Percentiles rank a stretch among this genome's conserved stretches.
These are phyloP conservation scores for Salix exigua DNA, from an alignment of 345 rosid genomes.

Conservation along the genomic window DNA sequence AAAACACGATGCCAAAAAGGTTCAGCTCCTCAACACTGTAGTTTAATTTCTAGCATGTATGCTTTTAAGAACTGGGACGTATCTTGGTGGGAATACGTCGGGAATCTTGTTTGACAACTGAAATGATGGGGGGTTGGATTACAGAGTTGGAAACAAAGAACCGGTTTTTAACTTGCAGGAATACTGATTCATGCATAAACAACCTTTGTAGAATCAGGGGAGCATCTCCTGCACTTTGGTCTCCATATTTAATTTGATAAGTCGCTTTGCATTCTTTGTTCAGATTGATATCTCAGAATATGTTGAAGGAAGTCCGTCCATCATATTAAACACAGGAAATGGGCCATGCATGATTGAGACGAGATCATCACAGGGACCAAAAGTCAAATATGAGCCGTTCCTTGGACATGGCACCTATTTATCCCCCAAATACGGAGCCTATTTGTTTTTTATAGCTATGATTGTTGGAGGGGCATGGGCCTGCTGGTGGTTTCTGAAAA, in stretches of 20 bases:
- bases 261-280: not conserved
- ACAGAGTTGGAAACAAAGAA: not conserved
- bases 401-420: not conserved
- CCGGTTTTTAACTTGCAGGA: not conserved
- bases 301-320: conserved; percentile 21
- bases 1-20: conserved; percentile 25
- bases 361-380: not conserved
- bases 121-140: not conserved
- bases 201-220: no score
- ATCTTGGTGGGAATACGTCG: not conserved
- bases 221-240: no score
- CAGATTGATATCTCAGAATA: conserved; percentile 28
- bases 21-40: conserved; percentile 2
- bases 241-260: not conserved
- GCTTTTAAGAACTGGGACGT: not conserved
- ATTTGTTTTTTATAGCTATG: conserved; percentile 24
- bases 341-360: conserved; percentile 17
- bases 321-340: conserved; percentile 26
- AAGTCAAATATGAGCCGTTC: conserved; percentile 9
- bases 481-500: conserved; percentile 22
- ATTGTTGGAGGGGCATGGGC: conserved; percentile 29
- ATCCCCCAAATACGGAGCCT: conserved; percentile 33
- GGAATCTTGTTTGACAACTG: no score
- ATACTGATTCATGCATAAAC: not conserved
- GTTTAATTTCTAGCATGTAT: not conserved